Evolutionary conservation across 192 early-diverging fungal species (phyloP), one percentile per base, ranked within the genome.

Genomic region (Mortierella alpina): DNA sequence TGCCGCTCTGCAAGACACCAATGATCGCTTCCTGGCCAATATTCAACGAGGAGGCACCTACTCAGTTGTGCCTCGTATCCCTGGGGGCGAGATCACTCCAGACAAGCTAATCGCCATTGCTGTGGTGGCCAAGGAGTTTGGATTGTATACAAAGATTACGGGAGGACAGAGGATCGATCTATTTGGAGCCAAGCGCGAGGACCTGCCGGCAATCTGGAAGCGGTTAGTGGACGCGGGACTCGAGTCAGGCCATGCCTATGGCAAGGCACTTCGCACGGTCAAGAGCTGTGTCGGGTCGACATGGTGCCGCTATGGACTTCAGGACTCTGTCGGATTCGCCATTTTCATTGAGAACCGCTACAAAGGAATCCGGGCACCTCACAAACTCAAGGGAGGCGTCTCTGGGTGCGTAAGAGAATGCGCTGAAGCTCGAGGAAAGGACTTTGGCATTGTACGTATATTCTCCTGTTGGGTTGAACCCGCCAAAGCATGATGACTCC

Each of bases 81-180:
- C 91, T 20, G 91, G 86, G 39, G 91, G 91, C 47, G 91, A 92
- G 74, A 81, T 92, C 31, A 93, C 89, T 12, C 91, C 91, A 9
- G 91, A 92, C 54, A 90, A 90, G 51, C 81, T 92, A 13, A 70
- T 86, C 59, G 87, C 84, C 22, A 83, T 92, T 49, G 91, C 84
- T 13, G 31, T 88, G 64, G 87, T 92, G 49, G 91, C 91, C 41
- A 88, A 91, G 72, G 79, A 90, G 42, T 93, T 87, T 66, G 77
- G 69, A 6, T 75, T 92, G 5, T 92, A 92, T 52, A 90, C 87
- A 0, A 92, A 92, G 74, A 92, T 92, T 62, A 91, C 91, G 4
- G 91, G 91, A 52, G 91, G 90, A 39, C 91, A 92, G 66, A 82
- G 91, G 53, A 92, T 92, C 67, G 91, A 86, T 82, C 69, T 91